Base-by-base conservation (phyloP, 129 eudicot species). In the Dittrichia graveolens region DNA sequence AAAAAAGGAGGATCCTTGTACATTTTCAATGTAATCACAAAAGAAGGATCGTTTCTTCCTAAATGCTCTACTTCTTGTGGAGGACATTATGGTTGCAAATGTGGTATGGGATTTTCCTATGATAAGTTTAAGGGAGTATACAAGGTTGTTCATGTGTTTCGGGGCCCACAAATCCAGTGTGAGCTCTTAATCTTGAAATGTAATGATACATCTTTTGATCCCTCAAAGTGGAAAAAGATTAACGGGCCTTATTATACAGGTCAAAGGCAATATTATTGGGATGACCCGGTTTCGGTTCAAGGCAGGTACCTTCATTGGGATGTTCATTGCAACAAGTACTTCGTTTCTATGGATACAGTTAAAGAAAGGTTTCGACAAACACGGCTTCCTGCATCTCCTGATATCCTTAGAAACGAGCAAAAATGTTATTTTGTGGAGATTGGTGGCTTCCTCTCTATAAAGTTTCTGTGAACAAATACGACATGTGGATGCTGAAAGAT, bases 291-390 rank as follows among this genome's bases (percentile, higher is more conserved):
- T 44, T 77, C 64, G 1, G 64, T 77, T 60, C 46, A 53, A 47
- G 85, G 79, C 0, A 38, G 82, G 60, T 77, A 77, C 65, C 5
- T 82, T 54, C 76, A 82, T 59, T 77, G 86, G 86, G 73, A 72
- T 12, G 82, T 73, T 53, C 66, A 43, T 45, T 67, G 63, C 67
- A 43, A 66, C 7, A 68, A 67, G 52, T 68, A 50, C 68, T 18
- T 78, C 12, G 14, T 82, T 57, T 82, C 79, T 8, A 72, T 82
- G 82, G 82, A 77, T 40, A 73, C 74, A 4, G 79, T 60, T 2
- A 75, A 82, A 67, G 85, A 82, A 48, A 67, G 43, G 53, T 82
- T 82, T 45, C 37, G 59, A 16, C 72, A 67, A 66, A 72, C 78
- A 6, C 16, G n/a, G 42, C 15, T 67, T 82, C 76, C 80, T 9